These are phyloP conservation scores for Lactarius sp. DNA, from an alignment of 768 basidiomycete species.

Conservation along the genomic window DNA sequence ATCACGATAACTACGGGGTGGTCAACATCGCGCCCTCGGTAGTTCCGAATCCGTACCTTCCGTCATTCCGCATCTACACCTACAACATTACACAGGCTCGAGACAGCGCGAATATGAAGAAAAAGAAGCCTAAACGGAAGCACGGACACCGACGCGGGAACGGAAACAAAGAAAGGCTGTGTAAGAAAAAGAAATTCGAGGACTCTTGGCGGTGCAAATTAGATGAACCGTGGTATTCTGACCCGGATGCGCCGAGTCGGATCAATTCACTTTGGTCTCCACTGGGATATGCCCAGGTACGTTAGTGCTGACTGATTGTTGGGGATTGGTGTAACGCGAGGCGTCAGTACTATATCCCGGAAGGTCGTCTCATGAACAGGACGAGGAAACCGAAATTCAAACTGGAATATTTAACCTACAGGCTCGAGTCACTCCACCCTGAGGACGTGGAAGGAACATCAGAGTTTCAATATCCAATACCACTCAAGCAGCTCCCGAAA, in stretches of 20 bases:
- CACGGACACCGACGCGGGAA: slow-evolving; percentile 43
- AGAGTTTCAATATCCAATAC: slow-evolving; percentile 47
- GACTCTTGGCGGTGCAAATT: slow-evolving; percentile 63
- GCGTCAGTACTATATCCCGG: slow-evolving; percentile 60
- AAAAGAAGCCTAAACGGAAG: slow-evolving; percentile 35
- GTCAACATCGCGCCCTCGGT: slow-evolving; percentile 79
- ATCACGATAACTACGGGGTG: slow-evolving; percentile 64
- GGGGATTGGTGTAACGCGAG: neutral
- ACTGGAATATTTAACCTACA: slow-evolving; percentile 76
- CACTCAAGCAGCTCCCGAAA: slow-evolving; percentile 49
- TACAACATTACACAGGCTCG: slow-evolving; percentile 62
- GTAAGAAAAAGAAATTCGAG: slow-evolving; percentile 46
- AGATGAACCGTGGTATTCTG: slow-evolving; percentile 55
- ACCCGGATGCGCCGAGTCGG: slow-evolving; percentile 63
- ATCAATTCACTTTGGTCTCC: slow-evolving; percentile 65
- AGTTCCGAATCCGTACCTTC: slow-evolving; percentile 83
- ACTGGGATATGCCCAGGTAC: slow-evolving; percentile 82
- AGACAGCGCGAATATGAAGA: neutral
- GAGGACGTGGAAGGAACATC: slow-evolving; percentile 27
- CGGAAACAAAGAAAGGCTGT: slow-evolving; percentile 33
- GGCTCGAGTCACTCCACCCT: slow-evolving; percentile 40
- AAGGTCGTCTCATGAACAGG: slow-evolving; percentile 42
- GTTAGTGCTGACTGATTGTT: slow-evolving; percentile 26
- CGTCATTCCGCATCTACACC: slow-evolving; percentile 72
- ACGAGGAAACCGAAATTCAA: slow-evolving; percentile 54